Evolutionary conservation across 768 basidiomycete genomes (phyloP).

Genomic region (Auriculariales sp.): DNA sequence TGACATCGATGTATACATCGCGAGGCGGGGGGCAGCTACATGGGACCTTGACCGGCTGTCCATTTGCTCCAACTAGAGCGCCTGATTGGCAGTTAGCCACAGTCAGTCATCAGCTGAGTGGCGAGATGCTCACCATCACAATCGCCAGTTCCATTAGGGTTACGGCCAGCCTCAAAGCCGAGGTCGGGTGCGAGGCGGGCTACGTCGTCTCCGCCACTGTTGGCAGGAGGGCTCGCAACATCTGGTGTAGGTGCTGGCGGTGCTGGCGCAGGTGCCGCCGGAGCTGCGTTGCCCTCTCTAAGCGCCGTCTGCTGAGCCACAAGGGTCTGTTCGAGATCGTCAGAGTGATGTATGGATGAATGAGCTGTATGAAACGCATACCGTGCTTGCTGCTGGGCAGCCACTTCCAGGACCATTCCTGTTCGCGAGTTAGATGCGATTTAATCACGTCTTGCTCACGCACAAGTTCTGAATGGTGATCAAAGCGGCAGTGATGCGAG

Average conservation of each 20-base stretch:
- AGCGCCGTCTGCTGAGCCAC: not conserved
- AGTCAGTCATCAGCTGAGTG: no score
- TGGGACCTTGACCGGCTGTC: constrained; percentile 44
- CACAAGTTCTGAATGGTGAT: constrained; percentile 56
- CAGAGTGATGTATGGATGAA: no score
- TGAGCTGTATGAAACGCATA: no score
- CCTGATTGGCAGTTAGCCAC: no score
- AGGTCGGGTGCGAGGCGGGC: constrained; percentile 38
- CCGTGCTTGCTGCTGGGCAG: constrained; percentile 50
- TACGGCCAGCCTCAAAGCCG: constrained; percentile 36
- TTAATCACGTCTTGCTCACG: no score
- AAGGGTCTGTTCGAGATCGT: no score
- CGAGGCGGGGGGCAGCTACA: constrained; percentile 50
- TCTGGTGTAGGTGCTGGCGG: not conserved
- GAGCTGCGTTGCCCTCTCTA: not conserved
- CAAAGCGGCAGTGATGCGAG: constrained; percentile 42
- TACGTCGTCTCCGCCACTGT: not conserved
- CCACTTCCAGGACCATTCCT: constrained; percentile 47
- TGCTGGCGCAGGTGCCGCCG: no score
- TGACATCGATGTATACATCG: constrained; percentile 30
- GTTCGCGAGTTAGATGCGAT: no score
- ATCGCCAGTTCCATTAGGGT: constrained; percentile 32
- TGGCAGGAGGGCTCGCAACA: not conserved
- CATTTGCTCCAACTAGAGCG: constrained; percentile 38
- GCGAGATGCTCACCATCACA: no score